phyloP scores from a whole-genome alignment of 148 eudicot species.

The Rhododendron kiyosumense region DNA sequence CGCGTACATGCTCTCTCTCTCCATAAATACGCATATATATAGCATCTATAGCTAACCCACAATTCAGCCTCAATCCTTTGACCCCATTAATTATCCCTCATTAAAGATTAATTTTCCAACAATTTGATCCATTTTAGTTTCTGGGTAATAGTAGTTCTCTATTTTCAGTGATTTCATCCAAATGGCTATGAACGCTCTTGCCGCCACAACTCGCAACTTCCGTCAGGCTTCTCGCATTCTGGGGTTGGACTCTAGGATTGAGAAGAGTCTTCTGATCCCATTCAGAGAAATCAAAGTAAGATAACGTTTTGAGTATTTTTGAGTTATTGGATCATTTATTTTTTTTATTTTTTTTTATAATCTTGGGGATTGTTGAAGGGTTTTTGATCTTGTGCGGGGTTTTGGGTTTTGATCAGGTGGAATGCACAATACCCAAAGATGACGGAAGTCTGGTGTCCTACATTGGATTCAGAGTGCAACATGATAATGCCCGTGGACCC shows the following conservation, averaged over 20 bases:
- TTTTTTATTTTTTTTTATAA: background rate
- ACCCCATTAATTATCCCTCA: background rate
- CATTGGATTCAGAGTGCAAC: constrained; percentile 53
- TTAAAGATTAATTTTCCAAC: background rate
- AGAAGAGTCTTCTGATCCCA: constrained; percentile 61
- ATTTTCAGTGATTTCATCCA: background rate
- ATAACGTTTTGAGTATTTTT: background rate
- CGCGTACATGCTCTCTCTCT: background rate
- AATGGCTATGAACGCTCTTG: constrained; percentile 52
- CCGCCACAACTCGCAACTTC: constrained; percentile 60
- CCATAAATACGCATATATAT: background rate
- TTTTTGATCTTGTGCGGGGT: background rate
- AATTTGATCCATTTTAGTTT: background rate
- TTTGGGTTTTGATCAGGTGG: constrained; percentile 37
- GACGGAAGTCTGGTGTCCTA: constrained; percentile 42
- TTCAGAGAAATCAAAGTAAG: constrained; percentile 63
- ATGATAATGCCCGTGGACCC: constrained; percentile 58
- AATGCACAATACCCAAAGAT: constrained; percentile 55
- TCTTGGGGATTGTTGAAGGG: background rate
- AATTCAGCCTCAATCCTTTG: background rate
- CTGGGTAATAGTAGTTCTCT: background rate
- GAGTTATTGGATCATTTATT: background rate
- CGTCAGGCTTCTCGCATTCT: constrained; percentile 51
- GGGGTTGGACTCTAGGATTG: constrained; percentile 46
- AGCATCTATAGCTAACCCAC: background rate